Base-by-base conservation (phyloP, 2,329 filamentous ascomycete genomes). In the Alternaria tenuissima region DNA sequence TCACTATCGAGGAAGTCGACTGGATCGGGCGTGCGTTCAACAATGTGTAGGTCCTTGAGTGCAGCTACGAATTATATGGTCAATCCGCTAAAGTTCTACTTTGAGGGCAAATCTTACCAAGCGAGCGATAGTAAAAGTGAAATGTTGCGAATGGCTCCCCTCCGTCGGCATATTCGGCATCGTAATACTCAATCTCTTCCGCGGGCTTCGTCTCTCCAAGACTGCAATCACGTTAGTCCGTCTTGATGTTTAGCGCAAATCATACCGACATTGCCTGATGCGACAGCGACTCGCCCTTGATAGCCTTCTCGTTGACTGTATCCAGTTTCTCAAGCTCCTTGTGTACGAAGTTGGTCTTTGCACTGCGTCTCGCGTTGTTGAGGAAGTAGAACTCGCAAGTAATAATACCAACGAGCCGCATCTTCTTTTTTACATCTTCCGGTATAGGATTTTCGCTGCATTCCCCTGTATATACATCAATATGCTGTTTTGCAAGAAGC, bases 21-120 rank as follows among this genome's bases (percentile, higher is more conserved):
- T 3, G 71, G 74, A 3, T 61, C 66, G 1, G 69, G 73, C 1
- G 65, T 65, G 14, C 67, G 61, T 2, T 59, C 61, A 7, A 78
- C 64, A n/a, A 79, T 64, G 42, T 66, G 48, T 7, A 78, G 65
- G n/a, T 65, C 63, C 63, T 78, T 71, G 5, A 79, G 64, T 0
- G 61, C 61, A 3, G 38, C 64, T 65, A 38, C 18, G 4, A 22
- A 3, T 7, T 16, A 32, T 2, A 22, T 7, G 16, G 2, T 54
- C 5, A 42, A 28, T 44, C 7, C 18, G 12, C 4, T 14, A n/a
- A 2, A 3, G n/a, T 7, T 14, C 7, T 30, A 44, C 11, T 18
- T 3, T 7, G 14, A 6, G 9, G 26, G 0, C 4, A 9, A 36
- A n/a, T 12, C 18, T 67, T 62, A 68, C 65, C 59, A 11, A 57